Percentiles rank a stretch among this genome's conserved stretches.
phyloP scores from a whole-genome alignment of 768 basidiomycete species.

The Rhodosporidiobolus sp. region DNA sequence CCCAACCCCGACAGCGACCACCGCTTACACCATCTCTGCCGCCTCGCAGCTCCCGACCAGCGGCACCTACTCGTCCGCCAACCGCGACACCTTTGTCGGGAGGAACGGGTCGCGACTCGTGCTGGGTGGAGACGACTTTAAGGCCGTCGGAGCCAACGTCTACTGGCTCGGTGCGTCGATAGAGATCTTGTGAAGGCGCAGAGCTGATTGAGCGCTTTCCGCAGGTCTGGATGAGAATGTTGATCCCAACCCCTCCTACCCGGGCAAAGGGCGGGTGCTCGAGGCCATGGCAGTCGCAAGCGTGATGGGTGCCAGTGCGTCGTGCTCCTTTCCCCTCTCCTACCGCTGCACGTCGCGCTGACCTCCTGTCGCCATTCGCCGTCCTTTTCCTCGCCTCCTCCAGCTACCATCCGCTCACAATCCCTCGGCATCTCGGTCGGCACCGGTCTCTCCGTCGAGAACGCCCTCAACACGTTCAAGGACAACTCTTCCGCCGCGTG shows the following conservation, averaged over 20 bases:
- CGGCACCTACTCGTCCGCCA: not conserved
- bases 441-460: slow-evolving; percentile 46
- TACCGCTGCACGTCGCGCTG: not conserved
- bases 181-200: no score
- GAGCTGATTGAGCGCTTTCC: not conserved
- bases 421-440: slow-evolving; percentile 48
- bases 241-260: slow-evolving; percentile 34
- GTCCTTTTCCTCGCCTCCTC: not conserved
- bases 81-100: slow-evolving; percentile 29
- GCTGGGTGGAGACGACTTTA: slow-evolving; percentile 33
- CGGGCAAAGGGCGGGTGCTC: slow-evolving; percentile 31
- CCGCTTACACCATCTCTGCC: slow-evolving; percentile 11
- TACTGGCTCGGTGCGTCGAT: slow-evolving; percentile 40
- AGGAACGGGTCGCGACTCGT: slow-evolving; percentile 31
- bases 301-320: slow-evolving; percentile 44
- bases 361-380: not conserved
- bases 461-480: slow-evolving; percentile 45
- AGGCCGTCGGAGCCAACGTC: slow-evolving; percentile 41
- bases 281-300: slow-evolving; percentile 43
- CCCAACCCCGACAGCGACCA: not conserved
- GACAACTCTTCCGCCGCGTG: slow-evolving; percentile 41
- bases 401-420: slow-evolving; percentile 45
- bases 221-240: slow-evolving; percentile 45
- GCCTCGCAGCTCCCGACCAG: slow-evolving; percentile 7
- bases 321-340: no score